These are phyloP conservation scores for Hyaloperonospora arabidopsidis DNA, from an alignment of 352 stramenopile species.

Conservation along the genomic window DNA sequence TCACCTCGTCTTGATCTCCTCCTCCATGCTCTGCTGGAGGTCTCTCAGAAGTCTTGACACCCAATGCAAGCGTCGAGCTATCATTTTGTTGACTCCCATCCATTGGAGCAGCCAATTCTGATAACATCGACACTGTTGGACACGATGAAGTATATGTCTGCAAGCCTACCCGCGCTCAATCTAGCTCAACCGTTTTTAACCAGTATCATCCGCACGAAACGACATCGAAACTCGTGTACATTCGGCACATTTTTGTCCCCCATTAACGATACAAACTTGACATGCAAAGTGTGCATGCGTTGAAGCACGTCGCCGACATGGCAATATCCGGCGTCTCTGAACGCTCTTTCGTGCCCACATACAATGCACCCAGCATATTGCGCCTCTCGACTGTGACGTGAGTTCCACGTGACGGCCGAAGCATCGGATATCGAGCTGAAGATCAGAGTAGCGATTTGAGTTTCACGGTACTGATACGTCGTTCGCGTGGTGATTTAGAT, in stretches of 20 bases:
- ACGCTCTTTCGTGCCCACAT: conserved; percentile 39
- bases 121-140: conserved; percentile 4
- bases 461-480: conserved; percentile 31
- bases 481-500: conserved; percentile 18
- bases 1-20: conserved; percentile 55
- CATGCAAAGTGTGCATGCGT: conserved; percentile 32
- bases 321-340: conserved; percentile 29
- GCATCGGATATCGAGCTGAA: conserved; percentile 44
- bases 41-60: conserved; percentile 37
- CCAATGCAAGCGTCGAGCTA: conserved; percentile 1
- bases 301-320: conserved; percentile 56
- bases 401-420: conserved; percentile 70
- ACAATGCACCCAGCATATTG: conserved; percentile 53
- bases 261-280: conserved; percentile 72
- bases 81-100: conserved; percentile 12
- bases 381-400: conserved; percentile 41
- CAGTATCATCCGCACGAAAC: conserved; percentile 29
- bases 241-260: conserved; percentile 43
- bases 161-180: conserved; percentile 2
- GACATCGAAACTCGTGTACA: conserved; percentile 36
- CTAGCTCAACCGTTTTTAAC: conserved; percentile 12
- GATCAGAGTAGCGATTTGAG: conserved; percentile 33
- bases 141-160: neutral
- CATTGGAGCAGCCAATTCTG: conserved; percentile 14
- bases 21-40: conserved; percentile 59